Evolutionary conservation across 148 eudicot genomes (phyloP).

Genomic region (Cornus florida): DNA sequence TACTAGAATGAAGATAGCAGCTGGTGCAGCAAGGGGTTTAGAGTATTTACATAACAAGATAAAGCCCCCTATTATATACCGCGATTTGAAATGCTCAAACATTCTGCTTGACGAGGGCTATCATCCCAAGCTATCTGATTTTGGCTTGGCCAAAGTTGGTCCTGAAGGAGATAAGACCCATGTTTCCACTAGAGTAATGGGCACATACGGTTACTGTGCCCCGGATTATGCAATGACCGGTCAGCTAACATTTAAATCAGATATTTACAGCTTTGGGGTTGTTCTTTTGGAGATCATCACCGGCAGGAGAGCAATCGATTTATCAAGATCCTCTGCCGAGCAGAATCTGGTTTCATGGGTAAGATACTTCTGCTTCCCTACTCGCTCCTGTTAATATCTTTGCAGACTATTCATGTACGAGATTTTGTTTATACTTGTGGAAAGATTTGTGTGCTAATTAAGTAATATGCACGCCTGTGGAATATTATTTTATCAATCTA

Average conservation of each 20-base stretch:
- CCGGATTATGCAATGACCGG: slow-evolving; percentile 94
- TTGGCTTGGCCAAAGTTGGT: slow-evolving; percentile 86
- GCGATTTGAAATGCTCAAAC: slow-evolving; percentile 87
- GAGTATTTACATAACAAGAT: slow-evolving; percentile 81
- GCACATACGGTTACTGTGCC: slow-evolving; percentile 88
- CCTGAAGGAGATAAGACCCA: slow-evolving; percentile 78
- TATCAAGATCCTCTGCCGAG: slow-evolving; percentile 35
- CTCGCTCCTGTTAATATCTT: slow-evolving; percentile 6
- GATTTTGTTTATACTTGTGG: background rate
- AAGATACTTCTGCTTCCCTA: slow-evolving; percentile 21
- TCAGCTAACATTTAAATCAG: slow-evolving; percentile 81
- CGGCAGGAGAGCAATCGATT: slow-evolving; percentile 71
- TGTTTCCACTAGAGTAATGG: slow-evolving; percentile 90
- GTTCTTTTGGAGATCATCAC: slow-evolving; percentile 77
- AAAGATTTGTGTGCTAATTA: background rate
- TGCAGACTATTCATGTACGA: background rate
- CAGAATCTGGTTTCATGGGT: slow-evolving; percentile 83
- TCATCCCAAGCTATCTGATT: slow-evolving; percentile 76
- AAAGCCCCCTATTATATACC: slow-evolving; percentile 79
- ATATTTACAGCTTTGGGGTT: slow-evolving; percentile 87
- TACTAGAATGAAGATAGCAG: slow-evolving; percentile 85
- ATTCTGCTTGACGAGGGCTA: slow-evolving; percentile 73
- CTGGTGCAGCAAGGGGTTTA: slow-evolving; percentile 88
- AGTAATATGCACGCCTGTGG: slow-evolving; percentile 5
- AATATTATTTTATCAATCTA: background rate